Base-by-base conservation (phyloP, 2,329 filamentous ascomycete species). In the Alternaria alternata region DNA sequence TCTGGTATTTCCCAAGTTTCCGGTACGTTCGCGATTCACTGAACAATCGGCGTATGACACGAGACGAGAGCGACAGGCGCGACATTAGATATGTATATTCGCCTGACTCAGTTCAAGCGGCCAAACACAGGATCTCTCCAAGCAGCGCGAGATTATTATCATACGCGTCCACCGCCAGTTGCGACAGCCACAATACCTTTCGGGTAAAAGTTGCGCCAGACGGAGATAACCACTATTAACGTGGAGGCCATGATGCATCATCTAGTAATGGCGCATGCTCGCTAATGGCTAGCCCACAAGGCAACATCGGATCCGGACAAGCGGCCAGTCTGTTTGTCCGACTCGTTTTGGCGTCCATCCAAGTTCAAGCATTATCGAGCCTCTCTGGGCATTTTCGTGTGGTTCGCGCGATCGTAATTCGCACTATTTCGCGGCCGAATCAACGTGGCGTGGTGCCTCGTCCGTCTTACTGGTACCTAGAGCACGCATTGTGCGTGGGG, bases 151-250 rank as follows among this genome's bases (percentile, higher is more conserved):
- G 30, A 24, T 34, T 34, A 59, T 43, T 32, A 41, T 24, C 18
- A 56, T 34, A 34, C 32, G 30, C 44, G 36, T 18, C 38, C 20
- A 38, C 18, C 18, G 20, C 47, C 47, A 47, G 18, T 49, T 49
- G 30, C 44, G 48, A 56, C 53, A 53, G 49, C 56, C 44, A 28
- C 18, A 49, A 30, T 26, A 26, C 38, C 14, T 18, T 47, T 51
- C 44, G 48, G 47, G 41, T n/a, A 34, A 38, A 58, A 47, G 42
- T 41, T 42, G 51, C 32, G 44, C 36, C 52, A 22, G 30, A 53
- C 66, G 64, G 66, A 68, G 61, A 63, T 65, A 67, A 24, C 32
- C 20, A 36, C 28, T 59, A 57, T 61, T 63, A 58, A 68, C 62
- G 64, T 66, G 59, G 34, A 38, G n/a, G 32, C 26, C 51, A 51